phyloP scores from a whole-genome alignment of 2,329 filamentous ascomycete genomes.

The Claviceps fusiformis region DNA sequence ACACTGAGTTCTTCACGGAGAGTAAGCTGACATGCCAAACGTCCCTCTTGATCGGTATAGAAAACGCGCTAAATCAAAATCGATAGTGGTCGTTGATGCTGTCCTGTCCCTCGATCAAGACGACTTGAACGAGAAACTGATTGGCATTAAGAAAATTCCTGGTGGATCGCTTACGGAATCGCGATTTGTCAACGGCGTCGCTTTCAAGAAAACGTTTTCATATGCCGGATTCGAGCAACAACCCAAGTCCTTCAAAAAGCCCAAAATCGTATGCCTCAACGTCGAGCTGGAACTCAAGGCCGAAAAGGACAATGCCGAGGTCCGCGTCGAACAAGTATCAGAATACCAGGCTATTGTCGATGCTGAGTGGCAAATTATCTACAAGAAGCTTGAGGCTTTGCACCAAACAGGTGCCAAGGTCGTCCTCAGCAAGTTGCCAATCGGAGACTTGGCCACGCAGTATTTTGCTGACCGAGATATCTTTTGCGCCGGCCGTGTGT shows the following conservation, averaged over 20 bases:
- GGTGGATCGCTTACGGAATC: conserved; percentile 94
- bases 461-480: conserved; percentile 96
- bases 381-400: conserved; percentile 94
- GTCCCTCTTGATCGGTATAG: neutral
- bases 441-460: conserved; percentile 94
- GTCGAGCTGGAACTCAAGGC: conserved; percentile 97
- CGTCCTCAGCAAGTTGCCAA: conserved; percentile 90
- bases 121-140: conserved; percentile 93
- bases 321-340: conserved; percentile 93
- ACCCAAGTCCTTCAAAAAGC: conserved; percentile 86
- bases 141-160: conserved; percentile 96
- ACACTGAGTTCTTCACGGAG: conserved; percentile 94
- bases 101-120: conserved; percentile 92
- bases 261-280: conserved; percentile 94
- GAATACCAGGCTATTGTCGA: conserved; percentile 99
- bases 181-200: conserved; percentile 92
- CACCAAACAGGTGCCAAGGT: conserved; percentile 94
- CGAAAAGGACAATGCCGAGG: conserved; percentile 98
- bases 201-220: conserved; percentile 99
- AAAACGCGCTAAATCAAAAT: conserved; percentile 14
- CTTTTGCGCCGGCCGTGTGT: conserved; percentile 92
- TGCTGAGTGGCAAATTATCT: conserved; percentile 99
- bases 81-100: conserved; percentile 86
- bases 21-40: conserved; percentile 39
- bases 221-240: conserved; percentile 99